These are phyloP conservation scores for Cordyceps cicadae DNA, from an alignment of 2,329 filamentous ascomycete genomes.

Conservation along the genomic window DNA sequence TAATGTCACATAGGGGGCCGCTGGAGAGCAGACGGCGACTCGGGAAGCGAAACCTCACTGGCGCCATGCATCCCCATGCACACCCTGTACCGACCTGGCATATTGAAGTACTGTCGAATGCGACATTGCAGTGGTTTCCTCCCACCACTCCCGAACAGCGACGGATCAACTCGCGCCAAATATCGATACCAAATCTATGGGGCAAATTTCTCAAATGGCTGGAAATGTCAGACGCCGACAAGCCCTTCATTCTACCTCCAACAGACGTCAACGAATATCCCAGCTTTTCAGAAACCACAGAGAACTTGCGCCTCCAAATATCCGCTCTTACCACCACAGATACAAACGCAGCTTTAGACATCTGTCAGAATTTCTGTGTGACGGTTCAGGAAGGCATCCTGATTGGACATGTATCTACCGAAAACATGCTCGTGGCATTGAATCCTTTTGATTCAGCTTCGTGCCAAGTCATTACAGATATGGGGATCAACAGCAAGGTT, in stretches of 20 bases:
- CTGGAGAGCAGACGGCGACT: constrained; percentile 46
- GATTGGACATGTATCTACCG: not conserved
- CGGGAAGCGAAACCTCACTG: constrained; percentile 47
- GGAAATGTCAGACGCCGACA: constrained; percentile 18
- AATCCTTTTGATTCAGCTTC: not conserved
- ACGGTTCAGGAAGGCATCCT: not conserved
- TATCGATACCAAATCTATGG: constrained; percentile 16
- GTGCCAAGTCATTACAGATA: not conserved
- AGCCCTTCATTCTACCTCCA: constrained; percentile 15
- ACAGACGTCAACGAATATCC: constrained; percentile 2
- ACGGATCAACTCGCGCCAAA: constrained; percentile 16
- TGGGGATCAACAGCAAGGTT: not conserved
- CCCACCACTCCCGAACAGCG: constrained; percentile 29
- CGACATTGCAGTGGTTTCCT: constrained; percentile 45
- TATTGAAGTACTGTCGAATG: constrained; percentile 34
- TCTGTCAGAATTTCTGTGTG: not conserved
- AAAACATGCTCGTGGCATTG: constrained; percentile 2
- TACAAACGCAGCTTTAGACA: not conserved
- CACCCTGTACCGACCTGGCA: constrained; percentile 37
- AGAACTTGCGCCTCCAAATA: not conserved
- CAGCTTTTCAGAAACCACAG: not conserved
- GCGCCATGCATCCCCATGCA: constrained; percentile 33
- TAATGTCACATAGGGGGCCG: constrained; percentile 42
- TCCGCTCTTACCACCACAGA: not conserved
- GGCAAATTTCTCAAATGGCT: constrained; percentile 24